These are phyloP conservation scores for Venturia nashicola DNA, from an alignment of 2,329 filamentous ascomycete genomes.

Conservation along the genomic window DNA sequence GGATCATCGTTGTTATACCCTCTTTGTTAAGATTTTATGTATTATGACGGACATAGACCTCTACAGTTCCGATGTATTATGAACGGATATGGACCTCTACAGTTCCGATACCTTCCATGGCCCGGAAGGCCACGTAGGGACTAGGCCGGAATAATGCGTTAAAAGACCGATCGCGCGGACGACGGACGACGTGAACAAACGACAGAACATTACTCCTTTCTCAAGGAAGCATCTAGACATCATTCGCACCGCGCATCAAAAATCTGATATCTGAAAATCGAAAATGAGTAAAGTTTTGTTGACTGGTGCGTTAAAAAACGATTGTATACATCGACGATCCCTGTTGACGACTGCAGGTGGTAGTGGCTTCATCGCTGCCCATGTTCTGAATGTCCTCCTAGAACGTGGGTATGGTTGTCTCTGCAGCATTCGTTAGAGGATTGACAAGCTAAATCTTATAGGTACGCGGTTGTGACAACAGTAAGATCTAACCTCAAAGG, in stretches of 20 bases:
- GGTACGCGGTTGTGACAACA: constrained; percentile 50
- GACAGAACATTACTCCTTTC: not conserved
- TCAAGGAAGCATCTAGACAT: not conserved
- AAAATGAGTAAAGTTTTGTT: not conserved
- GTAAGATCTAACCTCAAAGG: constrained; percentile 50
- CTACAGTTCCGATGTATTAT: too few species aligned
- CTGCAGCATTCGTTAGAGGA: not conserved
- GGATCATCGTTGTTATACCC: too few species aligned
- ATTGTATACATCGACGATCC: not conserved
- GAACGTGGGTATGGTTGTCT: constrained; percentile 30
- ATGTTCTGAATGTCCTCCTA: constrained; percentile 48
- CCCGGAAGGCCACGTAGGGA: not conserved
- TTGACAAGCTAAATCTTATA: constrained; percentile 15
- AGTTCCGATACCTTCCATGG: not conserved
- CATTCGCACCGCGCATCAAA: constrained; percentile 14
- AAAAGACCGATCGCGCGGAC: too few species aligned
- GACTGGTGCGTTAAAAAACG: not conserved
- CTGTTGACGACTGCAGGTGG: constrained; percentile 32
- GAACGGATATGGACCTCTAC: too few species aligned
- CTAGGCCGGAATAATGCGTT: too few species aligned
- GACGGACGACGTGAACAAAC: too few species aligned
- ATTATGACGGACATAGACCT: too few species aligned
- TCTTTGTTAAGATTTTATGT: too few species aligned
- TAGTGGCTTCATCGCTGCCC: constrained; percentile 53
- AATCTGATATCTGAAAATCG: not conserved